A percentile compares a stretch with the other conserved stretches of the same genome.
Evolutionary conservation across 495 filamentous ascomycete genomes (phyloP).

Genomic region (Trichoderma gamsii): DNA sequence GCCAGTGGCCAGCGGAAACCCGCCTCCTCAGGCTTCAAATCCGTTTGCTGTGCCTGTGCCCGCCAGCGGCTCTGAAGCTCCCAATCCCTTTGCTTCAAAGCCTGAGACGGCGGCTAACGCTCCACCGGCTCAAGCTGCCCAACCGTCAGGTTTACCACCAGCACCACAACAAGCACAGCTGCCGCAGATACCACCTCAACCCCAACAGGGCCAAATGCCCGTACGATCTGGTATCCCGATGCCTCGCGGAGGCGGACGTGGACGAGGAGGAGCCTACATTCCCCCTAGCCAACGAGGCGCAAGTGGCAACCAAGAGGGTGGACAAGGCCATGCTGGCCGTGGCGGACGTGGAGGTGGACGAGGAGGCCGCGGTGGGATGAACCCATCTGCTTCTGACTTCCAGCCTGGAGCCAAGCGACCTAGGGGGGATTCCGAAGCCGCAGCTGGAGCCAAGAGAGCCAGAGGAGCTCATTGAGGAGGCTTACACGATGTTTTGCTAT

Average conservation of each 20-base stretch:
- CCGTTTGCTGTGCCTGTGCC: conserved; percentile 21
- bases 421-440: conserved; percentile 55
- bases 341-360: conserved; percentile 30
- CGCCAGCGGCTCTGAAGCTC: conserved; percentile 14
- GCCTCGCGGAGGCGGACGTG: conserved; percentile 19
- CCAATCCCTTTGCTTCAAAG: conserved; percentile 25
- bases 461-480: conserved; percentile 25
- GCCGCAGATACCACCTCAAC: conserved; percentile 22
- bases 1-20: background rate
- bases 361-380: conserved; percentile 33
- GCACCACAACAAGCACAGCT: conserved; percentile 7
- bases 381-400: conserved; percentile 49
- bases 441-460: conserved; percentile 28
- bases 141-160: conserved; percentile 8
- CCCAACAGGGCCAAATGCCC: conserved; percentile 19
- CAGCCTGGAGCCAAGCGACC: conserved; percentile 62
- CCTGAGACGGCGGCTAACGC: background rate
- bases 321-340: conserved; percentile 20
- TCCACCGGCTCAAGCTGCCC: background rate
- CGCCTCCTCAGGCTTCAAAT: conserved; percentile 20
- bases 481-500: background rate
- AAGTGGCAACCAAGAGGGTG: conserved; percentile 33
- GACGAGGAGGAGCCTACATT: conserved; percentile 31
- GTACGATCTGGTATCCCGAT: conserved; percentile 28
- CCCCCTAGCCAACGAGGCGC: conserved; percentile 19